Evolutionary conservation across 2,329 filamentous ascomycete species (phyloP), one percentile per base, ranked within the genome.

Genomic region (Scolecobasidium constrictum): DNA sequence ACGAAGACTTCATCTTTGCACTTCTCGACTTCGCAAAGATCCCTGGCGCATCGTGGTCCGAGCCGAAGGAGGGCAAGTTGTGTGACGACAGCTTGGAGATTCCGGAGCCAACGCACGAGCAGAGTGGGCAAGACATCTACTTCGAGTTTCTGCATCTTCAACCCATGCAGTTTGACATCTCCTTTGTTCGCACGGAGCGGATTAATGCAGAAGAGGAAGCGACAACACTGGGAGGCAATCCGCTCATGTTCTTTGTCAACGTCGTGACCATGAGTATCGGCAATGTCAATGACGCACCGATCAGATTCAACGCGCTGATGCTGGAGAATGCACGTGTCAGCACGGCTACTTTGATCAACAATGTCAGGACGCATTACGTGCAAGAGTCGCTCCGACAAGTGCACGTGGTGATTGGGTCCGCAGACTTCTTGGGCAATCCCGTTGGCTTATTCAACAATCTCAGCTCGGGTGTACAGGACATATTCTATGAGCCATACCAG

Each of bases 401-500:
- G 13, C 93, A 98, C 69, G 88, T 96, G 63, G 92, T 98, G 50
- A 77, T 98, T 44, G 92, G 92, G 15, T 96, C 90, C 4, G 92
- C 92, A 4, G 92, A 98, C 61, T 96, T 98, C 73, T 71, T 98
- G 4, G 92, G 92, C 28, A 98, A 98, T 54, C 92, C 92, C 0
- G 93, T 98, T 13, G 92, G 92, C 35, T 70, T 98, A 35, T 98
- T 98, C 78, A 96, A 94, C 68, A 98, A 90, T 58, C 84, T 98
- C 62, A 94, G 86, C 53, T 98, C 92, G 36, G 92, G 93, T 53
- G 86, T 98, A 42, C 88, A 86, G 16, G 92, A 95, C 59, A 94
- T 98, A 58, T 98, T 98, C 68, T 98, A 98, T 69, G 93, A 98
- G 60, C 92, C 92, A 28, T 98, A 98, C 65, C 92, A 98, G 67